Evolutionary conservation across 805 yeast species (phyloP).

Genomic region (Candida boidinii): DNA sequence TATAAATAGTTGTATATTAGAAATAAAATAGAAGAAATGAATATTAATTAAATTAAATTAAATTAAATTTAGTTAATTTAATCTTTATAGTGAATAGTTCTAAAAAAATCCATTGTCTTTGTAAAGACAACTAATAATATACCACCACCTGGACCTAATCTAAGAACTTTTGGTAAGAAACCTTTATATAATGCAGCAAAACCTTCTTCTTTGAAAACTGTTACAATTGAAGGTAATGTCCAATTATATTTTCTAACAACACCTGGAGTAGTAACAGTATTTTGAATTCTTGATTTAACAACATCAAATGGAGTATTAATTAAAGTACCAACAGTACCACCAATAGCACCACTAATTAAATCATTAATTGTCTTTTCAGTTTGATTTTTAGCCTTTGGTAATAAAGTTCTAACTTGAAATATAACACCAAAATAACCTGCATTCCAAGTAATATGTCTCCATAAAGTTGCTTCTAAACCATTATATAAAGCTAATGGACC

Average conservation of each 20-base stretch:
- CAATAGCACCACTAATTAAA: conserved; percentile 85
- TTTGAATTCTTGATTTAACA: conserved; percentile 93
- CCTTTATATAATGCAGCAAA: conserved; percentile 89
- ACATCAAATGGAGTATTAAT: conserved; percentile 96
- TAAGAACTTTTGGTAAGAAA: conserved; percentile 90
- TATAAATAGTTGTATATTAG: too few species aligned
- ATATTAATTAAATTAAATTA: too few species aligned
- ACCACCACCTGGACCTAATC: conserved; percentile 99
- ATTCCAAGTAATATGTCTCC: conserved; percentile 97
- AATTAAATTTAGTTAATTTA: conserved; percentile 1
- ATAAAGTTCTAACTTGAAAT: conserved; percentile 68
- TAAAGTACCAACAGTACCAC: conserved; percentile 95
- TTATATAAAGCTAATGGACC: conserved; percentile 82
- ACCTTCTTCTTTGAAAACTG: conserved; percentile 87
- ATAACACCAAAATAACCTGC: conserved; percentile 97
- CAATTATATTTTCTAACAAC: conserved; percentile 84
- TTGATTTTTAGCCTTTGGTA: conserved; percentile 70
- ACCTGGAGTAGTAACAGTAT: conserved; percentile 55
- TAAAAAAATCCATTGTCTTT: conserved; percentile 88
- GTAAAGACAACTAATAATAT: conserved; percentile 95
- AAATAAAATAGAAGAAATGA: too few species aligned
- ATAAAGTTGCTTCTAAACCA: conserved; percentile 93
- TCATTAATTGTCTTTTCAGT: conserved; percentile 79
- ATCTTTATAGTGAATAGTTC: conserved; percentile 36
- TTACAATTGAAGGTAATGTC: conserved; percentile 73